Conservation (phyloP, 768 basidiomycete species). For the Podaxis sp. region DNA sequence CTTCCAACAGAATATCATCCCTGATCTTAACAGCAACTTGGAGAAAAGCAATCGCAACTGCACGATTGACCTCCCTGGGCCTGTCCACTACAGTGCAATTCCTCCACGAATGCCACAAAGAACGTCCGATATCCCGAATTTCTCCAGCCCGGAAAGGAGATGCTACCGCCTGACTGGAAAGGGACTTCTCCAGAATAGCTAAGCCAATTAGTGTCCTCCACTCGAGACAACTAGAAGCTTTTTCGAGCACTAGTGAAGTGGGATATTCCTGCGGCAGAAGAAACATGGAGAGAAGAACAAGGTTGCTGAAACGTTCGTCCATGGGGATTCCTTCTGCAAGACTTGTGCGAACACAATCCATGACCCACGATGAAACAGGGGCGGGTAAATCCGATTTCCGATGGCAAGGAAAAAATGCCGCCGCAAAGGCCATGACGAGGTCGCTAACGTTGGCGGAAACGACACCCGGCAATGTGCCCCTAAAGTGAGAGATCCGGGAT, state of each 20-base stretch:
- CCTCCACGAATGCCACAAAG: slow-evolving; percentile 44
- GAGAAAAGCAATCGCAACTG: slow-evolving; percentile 42
- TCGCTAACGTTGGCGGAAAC: not conserved
- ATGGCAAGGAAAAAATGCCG: slow-evolving; percentile 5
- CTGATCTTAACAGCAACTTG: slow-evolving; percentile 37
- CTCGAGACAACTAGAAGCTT: slow-evolving; percentile 13
- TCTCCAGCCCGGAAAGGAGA: not conserved
- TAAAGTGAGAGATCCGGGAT: slow-evolving; percentile 27
- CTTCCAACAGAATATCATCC: slow-evolving; percentile 35
- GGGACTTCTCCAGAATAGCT: slow-evolving; percentile 32
- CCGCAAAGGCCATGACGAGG: slow-evolving; percentile 1
- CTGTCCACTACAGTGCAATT: slow-evolving; percentile 11
- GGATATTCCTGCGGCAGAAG: not conserved
- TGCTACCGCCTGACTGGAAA: slow-evolving; percentile 13
- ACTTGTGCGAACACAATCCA: not conserved
- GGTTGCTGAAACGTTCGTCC: slow-evolving; percentile 7
- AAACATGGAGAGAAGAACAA: slow-evolving; percentile 5
- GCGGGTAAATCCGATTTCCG: not conserved
- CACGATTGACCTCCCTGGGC: slow-evolving; percentile 30
- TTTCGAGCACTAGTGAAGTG: not conserved
- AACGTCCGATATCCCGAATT: slow-evolving; percentile 26
- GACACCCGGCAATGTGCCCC: too few relatives aligned
- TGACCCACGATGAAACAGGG: not conserved
- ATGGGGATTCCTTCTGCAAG: not conserved
- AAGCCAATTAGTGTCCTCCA: slow-evolving; percentile 46